Conservation (phyloP, 139 green algal species). For the Nannochloris sp. region DNA sequence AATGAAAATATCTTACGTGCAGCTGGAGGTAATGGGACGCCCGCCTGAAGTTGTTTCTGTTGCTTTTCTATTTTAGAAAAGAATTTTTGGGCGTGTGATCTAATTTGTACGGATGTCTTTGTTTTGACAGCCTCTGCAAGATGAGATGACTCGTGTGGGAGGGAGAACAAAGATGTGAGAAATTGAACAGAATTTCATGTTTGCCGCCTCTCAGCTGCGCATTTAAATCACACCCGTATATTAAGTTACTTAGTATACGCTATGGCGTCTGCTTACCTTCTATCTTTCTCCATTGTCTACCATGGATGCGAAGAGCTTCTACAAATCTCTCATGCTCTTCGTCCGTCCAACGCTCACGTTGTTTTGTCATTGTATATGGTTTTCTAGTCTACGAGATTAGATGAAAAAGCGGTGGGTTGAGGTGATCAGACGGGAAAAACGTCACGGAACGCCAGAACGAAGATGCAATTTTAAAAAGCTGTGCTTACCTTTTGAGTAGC, state of each 20-base stretch:
- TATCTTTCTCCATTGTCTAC: conserved; percentile 64
- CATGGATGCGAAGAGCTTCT: conserved; percentile 75
- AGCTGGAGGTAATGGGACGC: neutral
- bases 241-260: too few species aligned
- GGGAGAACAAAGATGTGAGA: neutral
- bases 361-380: conserved; percentile 75
- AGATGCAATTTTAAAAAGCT: too few species aligned
- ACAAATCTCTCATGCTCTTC: conserved; percentile 85
- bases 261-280: conserved; percentile 37
- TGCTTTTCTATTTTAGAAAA: conserved; percentile 72
- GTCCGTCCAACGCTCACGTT: conserved; percentile 77
- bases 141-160: too few species aligned
- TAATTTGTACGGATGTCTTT: conserved; percentile 93
- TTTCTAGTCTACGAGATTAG: conserved; percentile 52
- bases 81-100: conserved; percentile 92
- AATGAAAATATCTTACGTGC: too few species aligned
- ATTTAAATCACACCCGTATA: neutral
- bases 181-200: neutral
- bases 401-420: too few species aligned
- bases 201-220: neutral
- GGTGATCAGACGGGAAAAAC: too few species aligned
- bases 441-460: too few species aligned
- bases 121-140: conserved; percentile 82
- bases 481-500: neutral
- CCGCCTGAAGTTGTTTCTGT: conserved; percentile 27